These are phyloP conservation scores for Aspergillus bombycis DNA, from an alignment of 2,329 filamentous ascomycete species.

Conservation along the genomic window DNA sequence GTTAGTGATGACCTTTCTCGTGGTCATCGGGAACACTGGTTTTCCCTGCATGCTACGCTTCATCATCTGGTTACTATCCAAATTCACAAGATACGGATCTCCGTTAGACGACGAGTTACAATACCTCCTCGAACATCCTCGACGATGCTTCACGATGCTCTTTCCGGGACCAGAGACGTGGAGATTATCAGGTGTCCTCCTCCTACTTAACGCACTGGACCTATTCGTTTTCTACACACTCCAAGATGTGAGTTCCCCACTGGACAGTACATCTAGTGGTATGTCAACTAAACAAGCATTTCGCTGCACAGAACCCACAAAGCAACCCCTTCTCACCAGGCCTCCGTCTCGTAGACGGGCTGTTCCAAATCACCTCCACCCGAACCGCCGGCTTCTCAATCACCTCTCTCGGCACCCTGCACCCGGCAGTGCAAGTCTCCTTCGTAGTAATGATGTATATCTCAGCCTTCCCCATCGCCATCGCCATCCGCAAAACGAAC, in stretches of 20 bases:
- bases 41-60: conserved; percentile 92
- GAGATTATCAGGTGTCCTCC: conserved; percentile 86
- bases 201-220: conserved; percentile 79
- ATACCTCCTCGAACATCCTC: conserved; percentile 88
- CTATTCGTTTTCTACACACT: conserved; percentile 80
- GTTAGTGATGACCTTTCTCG: conserved; percentile 77
- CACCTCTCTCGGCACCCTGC: conserved; percentile 73
- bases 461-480: conserved; percentile 92
- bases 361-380: conserved; percentile 87
- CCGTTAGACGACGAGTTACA: conserved; percentile 81
- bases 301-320: background rate
- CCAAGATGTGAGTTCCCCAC: conserved; percentile 68
- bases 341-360: conserved; percentile 75
- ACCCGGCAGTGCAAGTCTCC: conserved; percentile 90
- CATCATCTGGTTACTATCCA: conserved; percentile 81
- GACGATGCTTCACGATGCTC: conserved; percentile 89
- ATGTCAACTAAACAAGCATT: background rate
- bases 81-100: conserved; percentile 63
- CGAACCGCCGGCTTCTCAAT: conserved; percentile 87
- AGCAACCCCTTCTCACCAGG: background rate
- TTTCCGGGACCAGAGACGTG: conserved; percentile 87
- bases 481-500: conserved; percentile 89
- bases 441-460: conserved; percentile 99
- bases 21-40: conserved; percentile 89
- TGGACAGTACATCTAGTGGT: background rate